Conservation (phyloP, 2,329 filamentous ascomycete genomes). For the Diplodia sapinea region DNA sequence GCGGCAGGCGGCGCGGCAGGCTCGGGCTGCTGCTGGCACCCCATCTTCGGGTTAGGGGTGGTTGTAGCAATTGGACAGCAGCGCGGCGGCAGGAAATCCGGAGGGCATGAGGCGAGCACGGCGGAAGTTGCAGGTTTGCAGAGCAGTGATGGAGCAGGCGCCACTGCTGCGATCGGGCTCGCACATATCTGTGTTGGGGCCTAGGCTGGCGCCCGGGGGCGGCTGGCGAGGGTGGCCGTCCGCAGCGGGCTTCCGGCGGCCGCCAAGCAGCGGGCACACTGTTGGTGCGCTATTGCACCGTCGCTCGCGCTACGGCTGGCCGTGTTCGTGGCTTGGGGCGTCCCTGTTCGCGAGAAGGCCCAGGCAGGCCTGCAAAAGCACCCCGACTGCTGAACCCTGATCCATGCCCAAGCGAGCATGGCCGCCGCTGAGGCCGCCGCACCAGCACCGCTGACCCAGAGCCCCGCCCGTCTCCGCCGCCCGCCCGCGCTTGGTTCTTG, state of each 20-base stretch:
- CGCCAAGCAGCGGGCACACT: conserved; percentile 11
- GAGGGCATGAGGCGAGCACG: conserved; percentile 1
- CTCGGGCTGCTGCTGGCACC: conserved; percentile 9
- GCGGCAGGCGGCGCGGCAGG: not conserved
- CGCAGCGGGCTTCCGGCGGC: conserved; percentile 1
- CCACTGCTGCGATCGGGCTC: conserved; percentile 17
- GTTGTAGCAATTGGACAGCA: not conserved
- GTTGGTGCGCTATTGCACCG: not conserved
- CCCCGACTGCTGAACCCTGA: conserved; percentile 15
- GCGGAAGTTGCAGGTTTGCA: not conserved
- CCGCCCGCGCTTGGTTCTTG: not conserved
- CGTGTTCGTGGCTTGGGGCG: conserved; percentile 13
- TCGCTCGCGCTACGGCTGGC: conserved; percentile 12
- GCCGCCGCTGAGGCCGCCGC: conserved; percentile 19
- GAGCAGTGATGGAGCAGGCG: conserved; percentile 2
- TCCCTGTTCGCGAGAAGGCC: conserved; percentile 16
- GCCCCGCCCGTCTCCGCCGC: not conserved
- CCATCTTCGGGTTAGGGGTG: conserved; percentile 12
- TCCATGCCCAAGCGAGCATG: conserved; percentile 27
- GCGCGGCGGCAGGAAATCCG: conserved; percentile 2
- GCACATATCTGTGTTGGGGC: conserved; percentile 14
- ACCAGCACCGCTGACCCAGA: not conserved
- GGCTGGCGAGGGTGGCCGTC: conserved; percentile 15
- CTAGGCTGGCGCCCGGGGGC: conserved; percentile 3
- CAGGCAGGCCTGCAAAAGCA: conserved; percentile 8